Evolutionary conservation across 148 eudicot genomes (phyloP), one percentile per base, ranked within the genome.

Genomic region (Gaultheria prostrata): DNA sequence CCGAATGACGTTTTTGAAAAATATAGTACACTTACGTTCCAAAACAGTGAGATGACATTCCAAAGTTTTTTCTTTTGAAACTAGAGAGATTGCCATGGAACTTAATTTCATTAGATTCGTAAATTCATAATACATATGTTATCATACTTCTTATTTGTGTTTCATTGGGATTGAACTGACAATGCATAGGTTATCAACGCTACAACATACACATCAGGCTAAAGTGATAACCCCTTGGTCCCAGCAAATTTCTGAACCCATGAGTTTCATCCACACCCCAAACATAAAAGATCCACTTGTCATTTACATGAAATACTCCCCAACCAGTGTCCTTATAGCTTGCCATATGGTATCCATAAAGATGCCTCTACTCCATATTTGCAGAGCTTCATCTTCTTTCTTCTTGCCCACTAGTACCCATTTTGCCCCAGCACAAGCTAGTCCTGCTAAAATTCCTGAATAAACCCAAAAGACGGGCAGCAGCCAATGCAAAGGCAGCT

Each of bases 331-430:
- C 77, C 92, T 82, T 30, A 89, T 77, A 0, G 90, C 90, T 72
- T 89, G 92, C 92, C 92, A 89, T 51, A 84, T 86, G 14, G 92
- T 89, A 83, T 89, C 90, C 86, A 89, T 45, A 43, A 86, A 89
- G 24, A 81, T 84, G 76, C 76, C 84, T 46, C 4, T 74, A 32
- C 90, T 80, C 92, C 92, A 89, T 33, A 89, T 85, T 54, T 80
- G 51, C 70, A 84, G 53, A 8, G 74, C 70, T 81, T 82, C 82
- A 17, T 87, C 92, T 53, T 89, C 83, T 80, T 83, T 86, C 54
- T 84, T 89, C 50, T 75, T 85, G 11, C 92, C 92, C 20, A 88
- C 90, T 8, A 86, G 28, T 35, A 83, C 51, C 90, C 92, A 88
- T 75, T 89, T 89, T 21, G 90, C 82, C 21, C 81, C 50, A 81